Evolutionary conservation across 495 filamentous ascomycete genomes (phyloP).

Genomic region (Xylaria venustula): DNA sequence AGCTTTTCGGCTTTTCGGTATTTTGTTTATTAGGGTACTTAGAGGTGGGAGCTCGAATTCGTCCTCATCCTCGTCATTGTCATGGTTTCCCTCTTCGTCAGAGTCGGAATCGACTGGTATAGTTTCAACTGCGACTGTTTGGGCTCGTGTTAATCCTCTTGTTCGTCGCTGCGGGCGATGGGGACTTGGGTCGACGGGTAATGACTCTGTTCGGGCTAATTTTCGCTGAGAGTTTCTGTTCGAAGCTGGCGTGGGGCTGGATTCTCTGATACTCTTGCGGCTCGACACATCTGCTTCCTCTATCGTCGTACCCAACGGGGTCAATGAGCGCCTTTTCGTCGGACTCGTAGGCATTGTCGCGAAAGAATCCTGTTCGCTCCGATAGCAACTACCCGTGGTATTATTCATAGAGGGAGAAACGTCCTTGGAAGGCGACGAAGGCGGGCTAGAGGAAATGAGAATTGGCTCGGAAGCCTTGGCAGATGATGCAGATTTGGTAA

Average conservation of each 20-base stretch:
- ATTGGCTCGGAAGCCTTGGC: constrained; percentile 33
- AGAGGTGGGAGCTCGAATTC: constrained; percentile 24
- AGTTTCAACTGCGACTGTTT: constrained; percentile 41
- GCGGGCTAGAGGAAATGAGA: constrained; percentile 44
- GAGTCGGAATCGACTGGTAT: constrained; percentile 26
- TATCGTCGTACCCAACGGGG: constrained; percentile 6
- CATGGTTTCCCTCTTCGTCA: constrained; percentile 27
- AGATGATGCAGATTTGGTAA: constrained; percentile 18
- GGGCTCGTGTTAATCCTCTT: constrained; percentile 42
- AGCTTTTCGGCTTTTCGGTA: constrained; percentile 1
- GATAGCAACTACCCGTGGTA: not conserved
- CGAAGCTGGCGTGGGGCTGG: constrained; percentile 18
- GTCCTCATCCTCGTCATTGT: constrained; percentile 8
- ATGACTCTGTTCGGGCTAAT: constrained; percentile 24
- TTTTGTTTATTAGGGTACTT: constrained; percentile 11
- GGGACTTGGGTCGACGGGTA: constrained; percentile 13
- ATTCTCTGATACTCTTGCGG: not conserved
- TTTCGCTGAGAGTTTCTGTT: constrained; percentile 20
- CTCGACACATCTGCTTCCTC: not conserved
- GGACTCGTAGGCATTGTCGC: not conserved
- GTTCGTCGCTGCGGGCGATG: constrained; percentile 6
- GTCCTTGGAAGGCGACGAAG: constrained; percentile 24
- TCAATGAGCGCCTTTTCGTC: constrained; percentile 11
- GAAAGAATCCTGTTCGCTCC: not conserved
- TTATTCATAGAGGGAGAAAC: constrained; percentile 9